Conservation (phyloP, 345 rosid genomes). For the Camelina laxa region DNA sequence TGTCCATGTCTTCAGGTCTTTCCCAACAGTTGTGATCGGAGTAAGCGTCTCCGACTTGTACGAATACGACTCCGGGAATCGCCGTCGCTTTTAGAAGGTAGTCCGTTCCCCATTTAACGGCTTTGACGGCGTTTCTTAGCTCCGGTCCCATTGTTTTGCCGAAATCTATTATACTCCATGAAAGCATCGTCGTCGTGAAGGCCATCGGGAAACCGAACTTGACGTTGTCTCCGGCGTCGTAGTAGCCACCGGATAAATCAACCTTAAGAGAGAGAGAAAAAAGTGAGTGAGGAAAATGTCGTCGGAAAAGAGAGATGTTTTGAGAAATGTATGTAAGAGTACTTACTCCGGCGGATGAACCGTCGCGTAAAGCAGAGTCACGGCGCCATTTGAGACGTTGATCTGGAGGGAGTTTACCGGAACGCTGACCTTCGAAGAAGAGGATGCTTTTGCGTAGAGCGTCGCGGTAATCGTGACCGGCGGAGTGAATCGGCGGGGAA, state of each 20-base stretch:
- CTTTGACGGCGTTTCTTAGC: constrained; percentile 65
- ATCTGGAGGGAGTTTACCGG: constrained; percentile 78
- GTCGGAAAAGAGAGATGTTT: background rate
- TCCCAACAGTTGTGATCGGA: constrained; percentile 96
- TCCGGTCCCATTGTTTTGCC: constrained; percentile 85
- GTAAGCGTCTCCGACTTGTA: constrained; percentile 85
- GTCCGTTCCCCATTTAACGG: constrained; percentile 85
- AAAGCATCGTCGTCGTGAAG: constrained; percentile 80
- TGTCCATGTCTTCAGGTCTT: constrained; percentile 97
- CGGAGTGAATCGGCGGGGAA: constrained; percentile 38
- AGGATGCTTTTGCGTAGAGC: constrained; percentile 89
- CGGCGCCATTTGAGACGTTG: constrained; percentile 85
- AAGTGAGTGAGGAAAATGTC: background rate
- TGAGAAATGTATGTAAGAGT: constrained; percentile 18
- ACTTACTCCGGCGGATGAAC: constrained; percentile 59
- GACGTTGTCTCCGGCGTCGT: constrained; percentile 96
- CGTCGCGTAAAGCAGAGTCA: constrained; percentile 90
- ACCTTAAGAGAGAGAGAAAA: constrained; percentile 48
- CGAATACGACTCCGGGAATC: constrained; percentile 62
- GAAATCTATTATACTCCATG: constrained; percentile 96
- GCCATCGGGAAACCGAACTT: constrained; percentile 99
- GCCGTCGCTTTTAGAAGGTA: constrained; percentile 85
- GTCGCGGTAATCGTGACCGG: constrained; percentile 68
- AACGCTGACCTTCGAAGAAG: constrained; percentile 97
- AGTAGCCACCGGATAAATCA: constrained; percentile 87